phyloP scores from a whole-genome alignment of 768 basidiomycete species.

The Leccinum disarticulatum region DNA sequence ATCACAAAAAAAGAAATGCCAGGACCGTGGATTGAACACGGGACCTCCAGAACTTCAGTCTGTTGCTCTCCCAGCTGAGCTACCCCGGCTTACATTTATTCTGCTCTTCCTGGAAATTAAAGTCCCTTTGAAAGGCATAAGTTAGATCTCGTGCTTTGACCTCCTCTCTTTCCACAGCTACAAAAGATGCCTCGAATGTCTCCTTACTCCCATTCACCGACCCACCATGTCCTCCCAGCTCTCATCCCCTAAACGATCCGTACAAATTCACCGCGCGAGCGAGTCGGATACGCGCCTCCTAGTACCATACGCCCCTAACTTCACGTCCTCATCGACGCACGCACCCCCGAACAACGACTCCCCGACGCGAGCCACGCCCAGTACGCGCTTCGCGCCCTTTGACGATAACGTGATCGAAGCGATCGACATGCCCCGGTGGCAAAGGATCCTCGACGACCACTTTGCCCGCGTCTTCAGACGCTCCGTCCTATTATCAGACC shows the following conservation, averaged over 20 bases:
- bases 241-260: not conserved
- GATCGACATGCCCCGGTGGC: constrained; percentile 7
- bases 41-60: constrained; percentile 79
- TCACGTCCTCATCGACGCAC: not conserved
- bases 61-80: constrained; percentile 78
- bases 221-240: not conserved
- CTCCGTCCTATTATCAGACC: constrained; percentile 6
- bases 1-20: constrained; percentile 42
- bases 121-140: not conserved
- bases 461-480: constrained; percentile 14
- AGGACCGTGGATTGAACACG: constrained; percentile 79
- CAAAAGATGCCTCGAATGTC: constrained; percentile 4
- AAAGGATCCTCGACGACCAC: constrained; percentile 15
- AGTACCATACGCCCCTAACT: not conserved
- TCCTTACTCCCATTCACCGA: not conserved
- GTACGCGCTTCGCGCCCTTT: constrained; percentile 11
- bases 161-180: not conserved
- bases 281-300: not conserved
- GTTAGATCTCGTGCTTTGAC: constrained; percentile 5
- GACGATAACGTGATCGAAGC: constrained; percentile 6
- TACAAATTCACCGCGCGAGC: not conserved
- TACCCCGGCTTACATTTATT: constrained; percentile 46
- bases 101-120: not conserved
- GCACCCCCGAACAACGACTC: not conserved
- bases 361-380: not conserved